phyloP scores from a whole-genome alignment of 352 stramenopile species.

The Phytophthora sp. region DNA sequence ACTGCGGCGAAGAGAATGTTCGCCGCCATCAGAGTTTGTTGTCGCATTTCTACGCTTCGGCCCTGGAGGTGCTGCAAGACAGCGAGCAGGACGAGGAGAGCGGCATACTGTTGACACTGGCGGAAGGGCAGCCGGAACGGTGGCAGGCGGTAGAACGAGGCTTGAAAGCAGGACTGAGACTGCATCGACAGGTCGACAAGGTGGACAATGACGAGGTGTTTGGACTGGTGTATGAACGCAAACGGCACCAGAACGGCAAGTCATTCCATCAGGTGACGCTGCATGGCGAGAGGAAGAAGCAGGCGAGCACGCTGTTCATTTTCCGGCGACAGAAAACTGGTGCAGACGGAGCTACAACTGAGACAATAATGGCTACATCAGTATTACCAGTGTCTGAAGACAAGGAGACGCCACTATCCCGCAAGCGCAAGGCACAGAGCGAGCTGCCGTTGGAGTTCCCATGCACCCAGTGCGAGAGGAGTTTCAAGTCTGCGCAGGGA shows the following conservation, averaged over 20 bases:
- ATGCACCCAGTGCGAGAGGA: conserved; percentile 64
- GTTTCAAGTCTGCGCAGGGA: conserved; percentile 75
- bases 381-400: not conserved
- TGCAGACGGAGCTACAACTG: not conserved
- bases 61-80: conserved; percentile 46
- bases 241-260: conserved; percentile 89
- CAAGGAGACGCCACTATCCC: conserved; percentile 8
- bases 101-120: conserved; percentile 71
- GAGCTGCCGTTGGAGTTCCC: conserved; percentile 37
- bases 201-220: conserved; percentile 46
- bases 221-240: conserved; percentile 73
- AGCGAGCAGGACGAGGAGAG: conserved; percentile 16
- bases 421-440: conserved; percentile 50
- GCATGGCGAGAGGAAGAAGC: conserved; percentile 69
- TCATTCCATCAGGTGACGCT: conserved; percentile 84
- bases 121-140: conserved; percentile 74
- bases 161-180: conserved; percentile 39
- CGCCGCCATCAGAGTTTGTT: conserved; percentile 88
- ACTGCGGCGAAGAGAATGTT: conserved; percentile 92
- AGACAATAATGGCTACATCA: not conserved
- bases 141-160: conserved; percentile 76
- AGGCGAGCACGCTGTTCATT: conserved; percentile 73
- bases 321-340: conserved; percentile 36
- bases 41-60: conserved; percentile 90
- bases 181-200: conserved; percentile 58